Evolutionary conservation across 768 basidiomycete genomes (phyloP).

Genomic region (Rhizopogon vesiculosus): DNA sequence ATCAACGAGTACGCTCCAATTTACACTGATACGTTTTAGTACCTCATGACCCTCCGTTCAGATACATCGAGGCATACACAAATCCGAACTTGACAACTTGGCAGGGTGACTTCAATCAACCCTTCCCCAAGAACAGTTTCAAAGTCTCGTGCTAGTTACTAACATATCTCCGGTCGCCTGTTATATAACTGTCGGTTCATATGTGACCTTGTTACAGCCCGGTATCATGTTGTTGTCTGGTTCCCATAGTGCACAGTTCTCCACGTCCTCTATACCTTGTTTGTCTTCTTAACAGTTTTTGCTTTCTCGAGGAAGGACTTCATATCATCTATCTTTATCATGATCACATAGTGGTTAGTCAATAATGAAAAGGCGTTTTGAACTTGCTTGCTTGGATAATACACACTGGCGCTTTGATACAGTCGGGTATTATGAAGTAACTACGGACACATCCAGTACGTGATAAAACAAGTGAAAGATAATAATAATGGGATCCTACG

Average conservation of each 20-base stretch:
- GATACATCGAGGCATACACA: conserved; percentile 67
- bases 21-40: not conserved
- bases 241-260: not conserved
- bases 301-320: not conserved
- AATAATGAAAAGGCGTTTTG: not conserved
- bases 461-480: conserved; percentile 9
- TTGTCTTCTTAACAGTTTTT: not conserved
- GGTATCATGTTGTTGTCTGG: conserved; percentile 12
- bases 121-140: conserved; percentile 65
- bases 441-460: not conserved
- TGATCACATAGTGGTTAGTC: not conserved
- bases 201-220: not conserved
- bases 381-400: not conserved
- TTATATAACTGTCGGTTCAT: conserved; percentile 4
- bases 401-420: too few relatives aligned
- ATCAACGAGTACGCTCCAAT: conserved; percentile 56
- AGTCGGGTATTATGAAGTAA: too few relatives aligned
- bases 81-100: conserved; percentile 82
- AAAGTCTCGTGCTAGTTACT: conserved; percentile 49
- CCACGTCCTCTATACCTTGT: not conserved
- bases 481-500: conserved; percentile 8
- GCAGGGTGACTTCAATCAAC: conserved; percentile 56
- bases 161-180: not conserved
- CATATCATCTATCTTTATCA: conserved; percentile 2
- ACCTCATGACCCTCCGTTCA: conserved; percentile 12